These are phyloP conservation scores for Talaromyces stipitatus DNA, from an alignment of 495 filamentous ascomycete genomes.

Conservation along the genomic window DNA sequence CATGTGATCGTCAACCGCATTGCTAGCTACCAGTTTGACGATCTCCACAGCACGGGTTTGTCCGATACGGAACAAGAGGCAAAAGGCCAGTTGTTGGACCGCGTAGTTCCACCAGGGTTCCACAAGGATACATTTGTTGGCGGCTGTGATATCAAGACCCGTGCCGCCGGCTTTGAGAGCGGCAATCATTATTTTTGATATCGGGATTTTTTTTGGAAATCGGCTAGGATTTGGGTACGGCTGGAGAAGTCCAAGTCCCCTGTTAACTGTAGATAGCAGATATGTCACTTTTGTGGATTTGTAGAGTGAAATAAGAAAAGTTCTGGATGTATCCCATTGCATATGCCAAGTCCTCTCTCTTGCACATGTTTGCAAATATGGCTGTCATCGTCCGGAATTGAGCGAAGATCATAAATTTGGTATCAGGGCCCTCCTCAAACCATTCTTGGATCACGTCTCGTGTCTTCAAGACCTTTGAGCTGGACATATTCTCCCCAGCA, in stretches of 20 bases:
- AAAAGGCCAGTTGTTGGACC: constrained; percentile 47
- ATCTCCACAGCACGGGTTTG: constrained; percentile 48
- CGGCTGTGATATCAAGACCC: constrained; percentile 45
- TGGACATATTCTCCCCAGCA: constrained; percentile 12
- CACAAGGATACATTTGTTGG: constrained; percentile 49
- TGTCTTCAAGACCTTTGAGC: constrained; percentile 22
- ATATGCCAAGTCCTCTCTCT: constrained; percentile 16
- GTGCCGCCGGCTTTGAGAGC: constrained; percentile 38
- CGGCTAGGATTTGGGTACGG: constrained; percentile 21
- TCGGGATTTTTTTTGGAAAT: constrained; percentile 19
- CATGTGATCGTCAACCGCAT: constrained; percentile 46
- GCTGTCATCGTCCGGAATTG: constrained; percentile 26
- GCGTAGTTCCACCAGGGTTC: constrained; percentile 57
- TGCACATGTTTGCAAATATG: constrained; percentile 21
- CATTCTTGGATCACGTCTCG: constrained; percentile 23
- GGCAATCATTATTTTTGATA: constrained; percentile 31
- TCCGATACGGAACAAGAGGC: constrained; percentile 55
- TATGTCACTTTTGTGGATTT: neutral
- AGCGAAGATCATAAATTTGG: constrained; percentile 36
- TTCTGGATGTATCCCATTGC: constrained; percentile 15
- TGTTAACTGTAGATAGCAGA: constrained; percentile 16
- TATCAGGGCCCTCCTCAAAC: constrained; percentile 20
- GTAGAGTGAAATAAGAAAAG: neutral
- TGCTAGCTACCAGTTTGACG: constrained; percentile 39
- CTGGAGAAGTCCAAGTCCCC: constrained; percentile 18